Evolutionary conservation across 163 green algal species (phyloP).

Genomic region (Scenedesmus sp.): DNA sequence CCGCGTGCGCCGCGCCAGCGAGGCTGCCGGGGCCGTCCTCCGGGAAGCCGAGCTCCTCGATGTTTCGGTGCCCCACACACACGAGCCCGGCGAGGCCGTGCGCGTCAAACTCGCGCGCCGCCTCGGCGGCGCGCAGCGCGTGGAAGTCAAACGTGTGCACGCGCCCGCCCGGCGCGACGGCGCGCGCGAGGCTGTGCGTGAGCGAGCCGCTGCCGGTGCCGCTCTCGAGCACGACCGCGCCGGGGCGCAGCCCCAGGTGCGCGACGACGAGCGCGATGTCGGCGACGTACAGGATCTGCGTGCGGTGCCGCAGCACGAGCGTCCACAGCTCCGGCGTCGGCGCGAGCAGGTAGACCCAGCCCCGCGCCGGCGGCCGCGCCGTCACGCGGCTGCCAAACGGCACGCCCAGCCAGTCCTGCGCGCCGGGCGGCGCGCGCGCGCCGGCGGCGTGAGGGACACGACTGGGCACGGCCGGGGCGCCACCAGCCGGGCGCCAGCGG

Average conservation of each 20-base stretch:
- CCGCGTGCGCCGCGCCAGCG: conserved; percentile 74
- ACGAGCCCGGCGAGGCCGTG: conserved; percentile 70
- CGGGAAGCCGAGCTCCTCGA: conserved; percentile 91
- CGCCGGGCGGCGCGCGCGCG: too few relatives aligned
- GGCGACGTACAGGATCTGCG: conserved; percentile 97
- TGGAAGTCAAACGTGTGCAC: conserved; percentile 99
- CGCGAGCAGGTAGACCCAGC: conserved; percentile 87
- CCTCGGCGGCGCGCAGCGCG: conserved; percentile 61
- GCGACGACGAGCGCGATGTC: conserved; percentile 90
- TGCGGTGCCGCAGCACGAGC: conserved; percentile 89
- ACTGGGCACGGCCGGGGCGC: too few relatives aligned
- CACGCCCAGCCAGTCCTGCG: conserved; percentile 86
- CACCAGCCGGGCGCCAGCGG: neutral
- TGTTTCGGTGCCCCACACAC: conserved; percentile 82
- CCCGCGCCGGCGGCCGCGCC: conserved; percentile 29
- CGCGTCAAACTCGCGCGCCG: conserved; percentile 68
- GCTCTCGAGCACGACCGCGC: conserved; percentile 88
- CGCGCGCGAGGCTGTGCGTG: conserved; percentile 89
- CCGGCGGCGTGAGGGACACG: too few relatives aligned
- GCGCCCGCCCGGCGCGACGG: conserved; percentile 85
- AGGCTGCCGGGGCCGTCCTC: conserved; percentile 30
- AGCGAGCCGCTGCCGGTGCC: conserved; percentile 95
- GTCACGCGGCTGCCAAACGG: conserved; percentile 80
- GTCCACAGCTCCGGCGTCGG: conserved; percentile 98
- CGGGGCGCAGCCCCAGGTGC: conserved; percentile 87